Percentiles rank a stretch among this genome's conserved stretches.
These are phyloP conservation scores for Malassezia nana DNA, from an alignment of 1,284 basidiomycete species.

Conservation along the genomic window DNA sequence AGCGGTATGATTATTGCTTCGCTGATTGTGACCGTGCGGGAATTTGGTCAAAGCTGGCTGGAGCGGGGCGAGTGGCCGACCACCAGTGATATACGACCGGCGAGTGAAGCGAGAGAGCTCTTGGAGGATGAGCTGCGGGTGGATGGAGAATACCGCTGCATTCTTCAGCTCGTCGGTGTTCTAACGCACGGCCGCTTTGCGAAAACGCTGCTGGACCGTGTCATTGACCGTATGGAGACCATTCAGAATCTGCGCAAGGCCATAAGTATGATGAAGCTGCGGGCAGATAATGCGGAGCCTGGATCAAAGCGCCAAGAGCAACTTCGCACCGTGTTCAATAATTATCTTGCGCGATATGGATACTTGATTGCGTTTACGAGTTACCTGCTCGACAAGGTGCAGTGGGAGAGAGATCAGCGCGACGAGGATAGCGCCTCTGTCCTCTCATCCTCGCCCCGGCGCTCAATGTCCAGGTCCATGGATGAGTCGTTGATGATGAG, in stretches of 20 bases:
- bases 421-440: constrained; percentile 13
- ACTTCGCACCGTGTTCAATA: constrained; percentile 31
- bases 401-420: constrained; percentile 39
- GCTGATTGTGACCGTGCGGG: constrained; percentile 38
- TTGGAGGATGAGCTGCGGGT: constrained; percentile 47
- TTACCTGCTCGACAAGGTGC: constrained; percentile 68
- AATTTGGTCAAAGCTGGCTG: constrained; percentile 30
- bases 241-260: constrained; percentile 46
- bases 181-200: constrained; percentile 82
- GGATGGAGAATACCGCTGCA: constrained; percentile 88
- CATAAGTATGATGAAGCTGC: constrained; percentile 40
- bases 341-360: constrained; percentile 55
- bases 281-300: constrained; percentile 36
- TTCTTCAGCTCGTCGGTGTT: constrained; percentile 83
- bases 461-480: constrained; percentile 5
- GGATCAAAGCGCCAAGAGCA: constrained; percentile 32
- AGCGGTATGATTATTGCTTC: constrained; percentile 46
- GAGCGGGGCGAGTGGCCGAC: background rate
- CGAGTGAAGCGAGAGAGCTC: constrained; percentile 31
- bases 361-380: constrained; percentile 89
- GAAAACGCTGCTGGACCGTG: constrained; percentile 73
- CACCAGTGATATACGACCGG: constrained; percentile 6
- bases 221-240: constrained; percentile 44
- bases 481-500: constrained; percentile 11
- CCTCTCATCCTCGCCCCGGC: background rate